Evolutionary conservation across 768 basidiomycete species (phyloP).

Genomic region (Psilocybe cyanescens): DNA sequence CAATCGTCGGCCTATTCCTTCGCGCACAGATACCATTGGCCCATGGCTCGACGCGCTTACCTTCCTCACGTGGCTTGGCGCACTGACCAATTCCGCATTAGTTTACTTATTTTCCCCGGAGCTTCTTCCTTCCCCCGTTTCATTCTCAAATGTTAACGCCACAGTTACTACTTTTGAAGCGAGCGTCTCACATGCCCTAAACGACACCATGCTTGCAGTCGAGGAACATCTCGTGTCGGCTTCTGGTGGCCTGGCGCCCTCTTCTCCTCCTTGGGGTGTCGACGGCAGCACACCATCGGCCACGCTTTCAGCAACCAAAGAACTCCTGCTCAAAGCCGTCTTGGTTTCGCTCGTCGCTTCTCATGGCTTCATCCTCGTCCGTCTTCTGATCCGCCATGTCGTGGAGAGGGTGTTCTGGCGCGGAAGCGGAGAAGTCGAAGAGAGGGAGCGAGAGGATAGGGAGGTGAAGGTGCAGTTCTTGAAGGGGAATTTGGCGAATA

Average conservation of each 20-base stretch:
- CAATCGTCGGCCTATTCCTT: slow-evolving; percentile 80
- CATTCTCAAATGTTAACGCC: not conserved
- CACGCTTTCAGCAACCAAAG: slow-evolving; percentile 43
- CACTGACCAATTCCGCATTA: slow-evolving; percentile 87
- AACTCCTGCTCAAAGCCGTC: slow-evolving; percentile 63
- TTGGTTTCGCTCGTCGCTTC: slow-evolving; percentile 82
- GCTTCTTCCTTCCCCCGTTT: slow-evolving; percentile 13
- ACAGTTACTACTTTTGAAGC: not conserved
- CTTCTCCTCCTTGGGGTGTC: slow-evolving; percentile 20
- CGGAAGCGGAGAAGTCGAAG: slow-evolving; percentile 66
- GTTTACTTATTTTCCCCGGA: slow-evolving; percentile 41
- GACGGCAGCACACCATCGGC: slow-evolving; percentile 22
- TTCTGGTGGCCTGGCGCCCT: slow-evolving; percentile 4
- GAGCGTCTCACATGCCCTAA: slow-evolving; percentile 4
- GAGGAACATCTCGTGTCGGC: slow-evolving; percentile 22
- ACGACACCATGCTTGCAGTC: slow-evolving; percentile 9
- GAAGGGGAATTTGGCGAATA: slow-evolving; percentile 21
- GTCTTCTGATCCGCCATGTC: slow-evolving; percentile 64
- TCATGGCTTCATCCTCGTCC: slow-evolving; percentile 80
- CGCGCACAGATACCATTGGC: slow-evolving; percentile 90
- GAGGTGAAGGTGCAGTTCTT: slow-evolving; percentile 44
- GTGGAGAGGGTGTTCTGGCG: slow-evolving; percentile 81
- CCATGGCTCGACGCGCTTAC: slow-evolving; percentile 91
- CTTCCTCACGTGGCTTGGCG: slow-evolving; percentile 88
- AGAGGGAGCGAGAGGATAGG: slow-evolving; percentile 58